Percentiles rank a stretch among this genome's conserved stretches.
These are phyloP conservation scores for Wickerhamomyces silvicola DNA, from an alignment of 805 yeast species.

Conservation along the genomic window DNA sequence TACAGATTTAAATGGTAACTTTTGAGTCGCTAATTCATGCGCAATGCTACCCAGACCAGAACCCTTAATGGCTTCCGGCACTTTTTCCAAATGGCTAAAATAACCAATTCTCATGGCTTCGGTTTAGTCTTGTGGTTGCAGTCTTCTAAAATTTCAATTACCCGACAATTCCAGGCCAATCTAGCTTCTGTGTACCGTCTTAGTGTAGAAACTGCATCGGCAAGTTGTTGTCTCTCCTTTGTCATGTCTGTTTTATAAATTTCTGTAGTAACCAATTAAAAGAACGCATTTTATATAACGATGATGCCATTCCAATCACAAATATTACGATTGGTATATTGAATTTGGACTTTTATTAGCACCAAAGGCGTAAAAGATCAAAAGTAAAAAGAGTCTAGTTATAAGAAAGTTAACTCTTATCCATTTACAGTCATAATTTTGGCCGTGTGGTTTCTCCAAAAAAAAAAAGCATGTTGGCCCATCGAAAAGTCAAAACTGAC, in stretches of 20 bases:
- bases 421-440: too few relatives aligned
- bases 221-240: constrained; percentile 21
- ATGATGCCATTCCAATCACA: constrained; percentile 24
- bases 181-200: constrained; percentile 35
- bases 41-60: constrained; percentile 81
- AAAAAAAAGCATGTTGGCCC: too few relatives aligned
- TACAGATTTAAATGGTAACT: constrained; percentile 40
- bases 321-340: constrained; percentile 19
- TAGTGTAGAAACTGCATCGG: constrained; percentile 41
- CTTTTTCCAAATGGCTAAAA: constrained; percentile 39
- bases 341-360: constrained; percentile 19
- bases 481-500: too few relatives aligned
- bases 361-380: constrained; percentile 23
- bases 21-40: constrained; percentile 42
- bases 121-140: constrained; percentile 52
- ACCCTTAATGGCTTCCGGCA: constrained; percentile 46
- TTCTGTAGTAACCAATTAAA: constrained; percentile 19
- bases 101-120: constrained; percentile 49
- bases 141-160: constrained; percentile 36
- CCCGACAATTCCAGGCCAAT: constrained; percentile 38
- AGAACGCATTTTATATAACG: constrained; percentile 16
- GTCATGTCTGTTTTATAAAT: constrained; percentile 17
- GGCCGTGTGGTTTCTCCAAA: too few relatives aligned
- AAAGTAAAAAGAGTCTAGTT: constrained; percentile 22
- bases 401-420: constrained; percentile 12